Evolutionary conservation across 225 moss, liverwort and hornwort species (phyloP).

Genomic region (Polytrichum commune): DNA sequence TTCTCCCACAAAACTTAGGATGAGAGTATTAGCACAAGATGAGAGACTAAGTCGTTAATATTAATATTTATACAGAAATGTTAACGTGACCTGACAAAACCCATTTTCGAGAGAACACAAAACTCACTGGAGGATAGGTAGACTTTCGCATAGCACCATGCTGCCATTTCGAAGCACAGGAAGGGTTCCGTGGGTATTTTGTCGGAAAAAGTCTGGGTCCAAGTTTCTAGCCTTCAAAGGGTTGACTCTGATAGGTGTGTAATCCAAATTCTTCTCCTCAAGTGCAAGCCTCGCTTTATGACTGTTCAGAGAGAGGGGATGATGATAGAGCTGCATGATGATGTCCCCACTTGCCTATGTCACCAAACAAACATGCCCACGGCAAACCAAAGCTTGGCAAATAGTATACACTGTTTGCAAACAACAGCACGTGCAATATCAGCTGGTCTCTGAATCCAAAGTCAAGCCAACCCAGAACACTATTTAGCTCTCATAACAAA

Average conservation of each 20-base stretch:
- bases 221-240: slow-evolving; percentile 67
- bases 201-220: slow-evolving; percentile 71
- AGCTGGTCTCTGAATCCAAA: too few relatives aligned
- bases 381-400: slow-evolving; percentile 10
- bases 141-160: slow-evolving; percentile 48
- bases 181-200: slow-evolving; percentile 57
- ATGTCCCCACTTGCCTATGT: slow-evolving; percentile 15
- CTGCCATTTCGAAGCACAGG: slow-evolving; percentile 59
- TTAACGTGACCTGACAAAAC: too few relatives aligned
- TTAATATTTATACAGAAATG: too few relatives aligned
- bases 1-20: too few relatives aligned
- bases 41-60: too few relatives aligned
- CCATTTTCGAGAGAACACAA: slow-evolving; percentile 4
- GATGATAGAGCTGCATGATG: slow-evolving; percentile 73
- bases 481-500: too few relatives aligned
- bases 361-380: slow-evolving; percentile 27
- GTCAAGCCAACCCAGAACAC: too few relatives aligned
- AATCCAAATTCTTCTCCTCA: slow-evolving; percentile 65
- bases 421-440: background rate
- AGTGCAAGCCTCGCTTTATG: slow-evolving; percentile 70
- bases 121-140: slow-evolving; percentile 68
- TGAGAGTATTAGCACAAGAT: too few relatives aligned
- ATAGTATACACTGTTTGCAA: slow-evolving; percentile 19
- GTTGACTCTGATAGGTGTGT: slow-evolving; percentile 60
- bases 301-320: slow-evolving; percentile 70